Percentiles rank a stretch among this genome's conserved stretches.
Evolutionary conservation across 2,329 filamentous ascomycete species (phyloP).

Genomic region (Teratosphaeria destructans): DNA sequence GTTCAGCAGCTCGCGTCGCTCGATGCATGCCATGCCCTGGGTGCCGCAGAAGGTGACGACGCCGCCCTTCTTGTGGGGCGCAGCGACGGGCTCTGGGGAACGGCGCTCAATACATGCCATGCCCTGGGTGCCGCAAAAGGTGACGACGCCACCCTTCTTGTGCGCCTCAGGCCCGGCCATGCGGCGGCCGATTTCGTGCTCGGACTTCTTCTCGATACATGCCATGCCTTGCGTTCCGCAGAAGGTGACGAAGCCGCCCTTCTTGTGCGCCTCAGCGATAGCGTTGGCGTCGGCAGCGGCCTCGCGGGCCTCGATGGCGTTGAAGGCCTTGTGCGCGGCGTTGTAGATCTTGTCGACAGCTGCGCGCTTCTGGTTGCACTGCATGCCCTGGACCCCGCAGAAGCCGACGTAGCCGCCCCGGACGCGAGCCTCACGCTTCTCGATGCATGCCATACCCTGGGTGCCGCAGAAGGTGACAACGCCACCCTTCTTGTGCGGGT

Average conservation of each 20-base stretch:
- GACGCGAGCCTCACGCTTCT: background rate
- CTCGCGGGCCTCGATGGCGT: conserved; percentile 4
- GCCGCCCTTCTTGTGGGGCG: background rate
- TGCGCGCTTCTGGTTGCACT: conserved; percentile 2
- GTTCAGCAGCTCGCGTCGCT: conserved; percentile 31
- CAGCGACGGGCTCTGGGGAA: background rate
- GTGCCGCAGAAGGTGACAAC: conserved; percentile 1
- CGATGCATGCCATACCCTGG: background rate
- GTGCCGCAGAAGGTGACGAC: conserved; percentile 6
- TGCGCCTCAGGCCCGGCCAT: background rate
- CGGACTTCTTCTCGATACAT: conserved; percentile 2
- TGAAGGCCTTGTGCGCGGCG: conserved; percentile 3
- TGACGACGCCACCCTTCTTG: background rate
- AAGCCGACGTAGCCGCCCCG: conserved; percentile 1
- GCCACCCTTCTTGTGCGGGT: conserved; percentile 2
- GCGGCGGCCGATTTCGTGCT: background rate
- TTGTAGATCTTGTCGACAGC: conserved; percentile 10
- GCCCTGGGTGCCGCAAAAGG: conserved; percentile 5
- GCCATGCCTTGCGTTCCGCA: conserved; percentile 7
- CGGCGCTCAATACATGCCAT: conserved; percentile 26
- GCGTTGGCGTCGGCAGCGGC: conserved; percentile 7
- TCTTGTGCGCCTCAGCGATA: background rate
- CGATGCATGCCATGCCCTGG: conserved; percentile 8
- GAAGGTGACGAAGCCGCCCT: conserved; percentile 2
- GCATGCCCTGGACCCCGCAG: conserved; percentile 6